phyloP scores from a whole-genome alignment of 2,329 filamentous ascomycete species.

The Tolypocladium tundrense region DNA sequence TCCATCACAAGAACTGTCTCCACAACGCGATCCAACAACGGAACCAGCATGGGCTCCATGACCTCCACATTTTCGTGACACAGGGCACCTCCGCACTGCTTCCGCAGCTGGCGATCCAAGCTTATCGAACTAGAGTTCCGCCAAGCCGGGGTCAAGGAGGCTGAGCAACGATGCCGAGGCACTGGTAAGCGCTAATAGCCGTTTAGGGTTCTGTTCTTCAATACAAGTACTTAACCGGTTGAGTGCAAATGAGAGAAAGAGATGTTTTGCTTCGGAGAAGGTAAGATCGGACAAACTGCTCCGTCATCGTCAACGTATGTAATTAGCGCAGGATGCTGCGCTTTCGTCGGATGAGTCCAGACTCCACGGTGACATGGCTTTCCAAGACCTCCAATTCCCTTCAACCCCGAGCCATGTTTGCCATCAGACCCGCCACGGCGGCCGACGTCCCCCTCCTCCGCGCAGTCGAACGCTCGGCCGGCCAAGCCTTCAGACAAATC shows the following conservation, averaged over 20 bases:
- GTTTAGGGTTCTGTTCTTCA: not conserved
- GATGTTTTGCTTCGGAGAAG: not conserved
- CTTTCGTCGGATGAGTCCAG: not conserved
- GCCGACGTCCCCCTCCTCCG: conserved; percentile 3
- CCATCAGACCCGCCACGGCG: conserved; percentile 2
- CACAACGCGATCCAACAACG: not conserved
- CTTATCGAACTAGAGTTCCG: not conserved
- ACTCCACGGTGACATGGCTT: not conserved
- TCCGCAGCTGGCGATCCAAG: not conserved
- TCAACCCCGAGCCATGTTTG: not conserved
- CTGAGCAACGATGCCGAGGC: not conserved
- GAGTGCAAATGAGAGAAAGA: not conserved
- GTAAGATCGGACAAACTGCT: not conserved
- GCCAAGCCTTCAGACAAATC: conserved; percentile 4
- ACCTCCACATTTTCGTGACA: not conserved
- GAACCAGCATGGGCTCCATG: too few species aligned
- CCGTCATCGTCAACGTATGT: not conserved
- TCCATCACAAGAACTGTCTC: not conserved
- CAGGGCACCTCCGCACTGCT: too few species aligned
- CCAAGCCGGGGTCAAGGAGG: not conserved
- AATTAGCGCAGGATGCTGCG: not conserved
- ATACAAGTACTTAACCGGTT: too few species aligned
- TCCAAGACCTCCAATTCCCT: not conserved
- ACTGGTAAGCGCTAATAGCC: not conserved
- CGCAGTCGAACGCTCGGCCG: conserved; percentile 5